Base-by-base conservation (phyloP, 208 protist species). In the Entamoeba dispar region DNA sequence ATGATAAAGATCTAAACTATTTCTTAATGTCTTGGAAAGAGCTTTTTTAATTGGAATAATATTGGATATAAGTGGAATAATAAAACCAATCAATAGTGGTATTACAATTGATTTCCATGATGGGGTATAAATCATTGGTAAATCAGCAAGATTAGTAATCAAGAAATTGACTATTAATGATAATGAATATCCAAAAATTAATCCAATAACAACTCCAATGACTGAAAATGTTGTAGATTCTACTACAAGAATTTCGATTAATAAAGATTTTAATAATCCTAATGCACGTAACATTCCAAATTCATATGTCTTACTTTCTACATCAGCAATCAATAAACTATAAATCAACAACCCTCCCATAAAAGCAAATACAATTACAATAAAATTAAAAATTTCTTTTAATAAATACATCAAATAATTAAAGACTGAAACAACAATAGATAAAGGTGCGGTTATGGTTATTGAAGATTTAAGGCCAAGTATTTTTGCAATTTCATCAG, bases 261-360 rank as follows among this genome's bases (percentile, higher is more conserved):
- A 93, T 8, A 95, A 95, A 8, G 91, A 91, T 69, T 96, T 95
- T 43, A 93, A 91, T 95, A 98, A 96, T 90, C 98, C 98, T 69
- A 98, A 95, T 10, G 97, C 97, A 52, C 98, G 95, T 5, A 99
- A 94, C 97, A 99, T 98, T 92, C 97, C 97, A 93, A 98, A 96
- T 94, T 99, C 98, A 94, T 97, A 98, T 91, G 97, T 98, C 51
- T 98, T 98, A 93, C 98, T 97, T 91, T 98, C 97, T 0, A 97
- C 96, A 94, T 98, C 97, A 55, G 96, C 96, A 15, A 97, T 94
- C 0, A 99, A 94, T 8, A 99, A 93, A 38, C 96, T 96, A 93
- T 97, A 98, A 50, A 98, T 96, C 50, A 99, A 95, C 8, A 98
- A 93, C 22, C 93, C 93, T 50, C 97, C 96, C 0, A 98, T 95